A percentile compares a stretch with the other conserved stretches of the same genome.
Evolutionary conservation across 345 rosid species (phyloP).

Genomic region (Xanthoceras sorbifolium): DNA sequence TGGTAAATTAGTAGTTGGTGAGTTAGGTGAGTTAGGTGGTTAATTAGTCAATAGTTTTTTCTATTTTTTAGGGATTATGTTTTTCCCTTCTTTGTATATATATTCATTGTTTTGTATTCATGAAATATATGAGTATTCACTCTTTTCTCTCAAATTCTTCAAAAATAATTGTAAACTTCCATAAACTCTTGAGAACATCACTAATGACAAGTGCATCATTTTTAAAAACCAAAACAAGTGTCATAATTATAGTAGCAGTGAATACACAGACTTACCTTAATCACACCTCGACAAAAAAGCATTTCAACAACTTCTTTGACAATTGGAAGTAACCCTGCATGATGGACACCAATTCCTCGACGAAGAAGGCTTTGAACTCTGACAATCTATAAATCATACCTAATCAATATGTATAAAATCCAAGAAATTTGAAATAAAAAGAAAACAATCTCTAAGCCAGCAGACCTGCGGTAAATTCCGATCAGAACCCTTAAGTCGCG

Average conservation of each 20-base stretch:
- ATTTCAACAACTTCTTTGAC: slow-evolving; percentile 99
- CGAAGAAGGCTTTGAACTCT: slow-evolving; percentile 87
- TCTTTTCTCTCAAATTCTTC: no score
- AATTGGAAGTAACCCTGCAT: slow-evolving; percentile 98
- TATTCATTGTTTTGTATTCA: no score
- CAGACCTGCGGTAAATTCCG: slow-evolving; percentile 93
- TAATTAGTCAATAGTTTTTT: no score
- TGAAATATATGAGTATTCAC: no score
- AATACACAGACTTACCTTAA: slow-evolving; percentile 60
- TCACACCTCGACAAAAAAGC: slow-evolving; percentile 97
- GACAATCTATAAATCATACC: slow-evolving; percentile 60
- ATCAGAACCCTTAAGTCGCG: slow-evolving; percentile 94
- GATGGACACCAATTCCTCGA: slow-evolving; percentile 96
- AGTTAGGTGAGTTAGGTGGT: no score
- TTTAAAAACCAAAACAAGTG: not conserved
- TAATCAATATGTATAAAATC: slow-evolving; percentile 30
- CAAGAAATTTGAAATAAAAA: slow-evolving; percentile 19
- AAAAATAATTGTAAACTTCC: not conserved
- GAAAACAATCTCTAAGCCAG: slow-evolving; percentile 23
- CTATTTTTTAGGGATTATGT: no score
- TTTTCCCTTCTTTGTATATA: no score
- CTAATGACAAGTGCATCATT: not conserved
- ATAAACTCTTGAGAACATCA: slow-evolving; percentile 10
- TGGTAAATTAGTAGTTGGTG: no score
- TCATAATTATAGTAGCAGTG: not conserved